Evolutionary conservation across 2,329 filamentous ascomycete species (phyloP).

Genomic region (Dactylella cylindrospora): DNA sequence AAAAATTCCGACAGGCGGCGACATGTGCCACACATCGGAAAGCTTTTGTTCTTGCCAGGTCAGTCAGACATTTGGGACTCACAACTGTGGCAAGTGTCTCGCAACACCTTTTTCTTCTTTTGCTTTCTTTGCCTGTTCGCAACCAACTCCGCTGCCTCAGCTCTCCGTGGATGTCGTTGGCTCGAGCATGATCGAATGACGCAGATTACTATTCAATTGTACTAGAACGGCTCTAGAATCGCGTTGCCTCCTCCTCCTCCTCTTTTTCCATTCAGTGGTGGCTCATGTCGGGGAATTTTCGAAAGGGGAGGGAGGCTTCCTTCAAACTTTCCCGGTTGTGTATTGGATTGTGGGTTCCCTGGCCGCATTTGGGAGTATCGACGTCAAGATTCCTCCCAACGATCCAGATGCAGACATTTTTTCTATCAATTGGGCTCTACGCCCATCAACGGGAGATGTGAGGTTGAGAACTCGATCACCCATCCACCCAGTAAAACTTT

Average conservation of each 20-base stretch:
- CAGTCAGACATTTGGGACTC: no score
- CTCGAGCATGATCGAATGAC: conserved; percentile 20
- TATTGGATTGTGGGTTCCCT: conserved; percentile 30
- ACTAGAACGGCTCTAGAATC: conserved; percentile 23
- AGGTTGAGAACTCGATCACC: conserved; percentile 29
- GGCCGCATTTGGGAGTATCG: conserved; percentile 34
- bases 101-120: conserved; percentile 21
- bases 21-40: no score
- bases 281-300: conserved; percentile 31
- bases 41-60: no score
- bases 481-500: conserved; percentile 19
- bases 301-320: neutral
- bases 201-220: conserved; percentile 21
- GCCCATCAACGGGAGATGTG: conserved; percentile 34
- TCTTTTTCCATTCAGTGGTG: conserved; percentile 3
- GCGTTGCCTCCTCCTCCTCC: conserved; percentile 8
- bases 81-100: conserved; percentile 36
- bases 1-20: no score
- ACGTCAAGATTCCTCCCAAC: conserved; percentile 43
- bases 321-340: conserved; percentile 28
- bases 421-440: conserved; percentile 28
- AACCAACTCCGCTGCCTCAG: no score
- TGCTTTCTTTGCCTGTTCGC: conserved; percentile 24
- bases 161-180: conserved; percentile 16
- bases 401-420: conserved; percentile 40